Evolutionary conservation across 257 asterid species (phyloP), one percentile per base, ranked within the genome.

Genomic region (Petrea volubilis): DNA sequence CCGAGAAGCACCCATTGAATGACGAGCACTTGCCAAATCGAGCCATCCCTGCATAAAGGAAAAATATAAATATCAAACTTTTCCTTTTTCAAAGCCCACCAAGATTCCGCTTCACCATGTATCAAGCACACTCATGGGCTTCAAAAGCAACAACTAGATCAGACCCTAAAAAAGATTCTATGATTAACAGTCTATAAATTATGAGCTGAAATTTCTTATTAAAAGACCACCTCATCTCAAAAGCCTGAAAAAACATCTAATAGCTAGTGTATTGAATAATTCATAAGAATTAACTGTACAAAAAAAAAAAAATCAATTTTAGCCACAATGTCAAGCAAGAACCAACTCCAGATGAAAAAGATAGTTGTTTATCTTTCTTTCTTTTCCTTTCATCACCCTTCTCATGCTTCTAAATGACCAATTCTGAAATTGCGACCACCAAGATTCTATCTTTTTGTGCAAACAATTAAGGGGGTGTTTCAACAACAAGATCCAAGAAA

Each of bases 1-100:
- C 57, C 98, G 97, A 52, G 94, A 85, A 51, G 89, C 52, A 9
- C 98, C 97, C 97, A 94, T 91, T 1, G 96, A 91, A 70, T 82
- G 91, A 57, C 97, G 84, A 60, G 97, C 97, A 75, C 97, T 85
- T 6, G 97, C 96, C 68, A 91, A 78, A 41, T 94, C 97, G 67
- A 94, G 79, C 96, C 96, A 91, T 64, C 97, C 97, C 97, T 94
- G 79, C 14, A 51, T 55, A 47, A 77, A 64, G 56, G 2, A 44
- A 64, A 41, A 24, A 29, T 49, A 15, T 7, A 34, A 34, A 66
- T n/a, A 74, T 53, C 57, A 67, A 2, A 49, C 67, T 13, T 49
- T 2, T 58, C 36, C 53, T 31, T 15, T 10, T 33, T 31, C 31
- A 29, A 56, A 57, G 33, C 70, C 24, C 17, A 8, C 52, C 14